These are phyloP conservation scores for Alliaria petiolata DNA, from an alignment of 345 rosid genomes.

Conservation along the genomic window DNA sequence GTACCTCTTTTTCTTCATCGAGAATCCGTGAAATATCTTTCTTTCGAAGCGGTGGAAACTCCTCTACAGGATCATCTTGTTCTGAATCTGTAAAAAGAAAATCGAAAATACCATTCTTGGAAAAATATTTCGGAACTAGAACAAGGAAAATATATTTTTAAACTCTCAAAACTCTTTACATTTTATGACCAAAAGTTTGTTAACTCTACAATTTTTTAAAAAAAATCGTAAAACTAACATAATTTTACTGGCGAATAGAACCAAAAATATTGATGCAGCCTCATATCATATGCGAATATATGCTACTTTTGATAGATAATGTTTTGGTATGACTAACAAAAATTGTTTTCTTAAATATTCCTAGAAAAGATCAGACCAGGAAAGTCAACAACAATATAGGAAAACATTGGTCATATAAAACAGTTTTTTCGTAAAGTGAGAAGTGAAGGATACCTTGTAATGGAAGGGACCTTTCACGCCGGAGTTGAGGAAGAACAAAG, in stretches of 20 bases:
- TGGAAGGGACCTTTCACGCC: not conserved
- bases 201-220: no score
- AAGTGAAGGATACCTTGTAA: slow-evolving; percentile 4
- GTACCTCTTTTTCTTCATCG: not conserved
- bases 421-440: not conserved
- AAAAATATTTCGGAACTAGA: no score
- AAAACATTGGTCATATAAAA: not conserved
- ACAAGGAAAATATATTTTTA: no score
- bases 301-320: not conserved
- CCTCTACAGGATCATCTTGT: slow-evolving; percentile 10
- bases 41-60: slow-evolving; percentile 20
- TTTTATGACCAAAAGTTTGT: no score
- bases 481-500: slow-evolving; percentile 23
- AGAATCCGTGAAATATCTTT: slow-evolving; percentile 16
- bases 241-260: no score
- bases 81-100: not conserved
- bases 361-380: not conserved
- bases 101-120: no score
- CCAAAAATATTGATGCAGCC: not conserved
- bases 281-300: not conserved
- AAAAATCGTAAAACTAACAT: no score
- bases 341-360: not conserved
- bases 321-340: not conserved
- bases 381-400: not conserved
- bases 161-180: no score